phyloP scores from a whole-genome alignment of 192 early-diverging fungal species.

The Thoreauomyces humboldtii region DNA sequence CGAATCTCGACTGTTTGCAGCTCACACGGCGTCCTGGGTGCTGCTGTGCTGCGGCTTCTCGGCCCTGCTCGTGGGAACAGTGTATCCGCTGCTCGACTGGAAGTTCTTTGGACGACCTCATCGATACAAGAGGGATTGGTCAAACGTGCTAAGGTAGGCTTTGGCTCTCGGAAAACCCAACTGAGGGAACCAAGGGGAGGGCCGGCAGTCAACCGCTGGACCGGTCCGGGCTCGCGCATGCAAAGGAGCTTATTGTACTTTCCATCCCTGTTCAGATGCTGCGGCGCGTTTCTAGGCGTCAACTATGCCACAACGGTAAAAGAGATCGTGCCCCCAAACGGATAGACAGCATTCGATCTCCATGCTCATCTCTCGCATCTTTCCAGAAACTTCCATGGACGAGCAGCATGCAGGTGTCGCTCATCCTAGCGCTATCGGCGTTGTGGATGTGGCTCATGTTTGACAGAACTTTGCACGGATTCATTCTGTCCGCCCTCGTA shows the following conservation, averaged over 20 bases:
- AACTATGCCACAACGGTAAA: conserved; percentile 61
- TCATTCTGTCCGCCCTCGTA: conserved; percentile 51
- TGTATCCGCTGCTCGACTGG: conserved; percentile 59
- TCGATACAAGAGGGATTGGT: conserved; percentile 49
- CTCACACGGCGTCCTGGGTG: conserved; percentile 58
- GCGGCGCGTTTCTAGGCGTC: conserved; percentile 41
- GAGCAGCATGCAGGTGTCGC: conserved; percentile 56
- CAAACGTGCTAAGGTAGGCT: conserved; percentile 55
- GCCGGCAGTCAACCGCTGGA: background rate
- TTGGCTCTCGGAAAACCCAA: background rate
- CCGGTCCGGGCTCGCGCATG: background rate
- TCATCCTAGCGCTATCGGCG: conserved; percentile 56
- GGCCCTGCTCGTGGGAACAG: conserved; percentile 56
- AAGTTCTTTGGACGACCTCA: conserved; percentile 37
- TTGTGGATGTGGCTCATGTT: conserved; percentile 70
- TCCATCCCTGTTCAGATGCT: conserved; percentile 32
- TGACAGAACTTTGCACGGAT: conserved; percentile 68
- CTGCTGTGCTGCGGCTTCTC: conserved; percentile 59
- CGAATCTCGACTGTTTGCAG: conserved; percentile 20
- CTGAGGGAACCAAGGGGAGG: background rate
- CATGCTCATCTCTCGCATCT: background rate
- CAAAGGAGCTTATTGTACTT: background rate
- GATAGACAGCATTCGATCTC: background rate
- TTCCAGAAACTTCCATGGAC: conserved; percentile 59
- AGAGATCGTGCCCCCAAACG: background rate